Conservation (phyloP, 345 rosid genomes). For the Microthlaspi erraticum region DNA sequence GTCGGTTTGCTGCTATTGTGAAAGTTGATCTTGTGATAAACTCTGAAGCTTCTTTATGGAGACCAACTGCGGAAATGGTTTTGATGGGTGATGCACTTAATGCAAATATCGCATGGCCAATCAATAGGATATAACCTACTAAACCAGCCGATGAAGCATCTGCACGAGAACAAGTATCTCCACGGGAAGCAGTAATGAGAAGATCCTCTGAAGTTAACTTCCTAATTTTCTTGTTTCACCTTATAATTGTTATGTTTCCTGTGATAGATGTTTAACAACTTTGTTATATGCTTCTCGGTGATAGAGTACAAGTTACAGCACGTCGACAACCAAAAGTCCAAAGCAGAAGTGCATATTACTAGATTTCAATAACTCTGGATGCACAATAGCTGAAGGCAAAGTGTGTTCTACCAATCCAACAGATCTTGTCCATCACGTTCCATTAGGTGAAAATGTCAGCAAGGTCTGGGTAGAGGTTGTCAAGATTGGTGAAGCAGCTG, state of each 20-base stretch:
- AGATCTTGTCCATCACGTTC: not conserved
- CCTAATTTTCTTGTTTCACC: too few species aligned
- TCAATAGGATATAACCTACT: too few species aligned
- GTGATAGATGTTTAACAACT: not conserved
- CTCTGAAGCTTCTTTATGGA: not conserved
- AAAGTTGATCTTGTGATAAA: not conserved
- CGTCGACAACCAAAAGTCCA: not conserved
- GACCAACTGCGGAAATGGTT: not conserved
- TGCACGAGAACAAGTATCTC: too few species aligned
- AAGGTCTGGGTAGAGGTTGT: not conserved
- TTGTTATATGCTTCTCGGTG: too few species aligned
- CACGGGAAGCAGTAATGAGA: not conserved
- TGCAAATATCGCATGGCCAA: not conserved
- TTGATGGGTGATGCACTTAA: not conserved
- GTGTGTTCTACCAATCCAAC: not conserved
- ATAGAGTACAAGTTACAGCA: not conserved
- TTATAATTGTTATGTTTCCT: not conserved
- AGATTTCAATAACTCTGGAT: not conserved
- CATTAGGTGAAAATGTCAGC: not conserved
- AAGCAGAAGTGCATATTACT: not conserved
- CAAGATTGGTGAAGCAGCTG: not conserved
- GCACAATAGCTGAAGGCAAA: not conserved
- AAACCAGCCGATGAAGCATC: too few species aligned
- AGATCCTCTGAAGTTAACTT: not conserved
- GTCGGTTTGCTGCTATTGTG: not conserved